Conservation (phyloP, 164 flowering plant genomes). For the Warburgia ugandensis region DNA sequence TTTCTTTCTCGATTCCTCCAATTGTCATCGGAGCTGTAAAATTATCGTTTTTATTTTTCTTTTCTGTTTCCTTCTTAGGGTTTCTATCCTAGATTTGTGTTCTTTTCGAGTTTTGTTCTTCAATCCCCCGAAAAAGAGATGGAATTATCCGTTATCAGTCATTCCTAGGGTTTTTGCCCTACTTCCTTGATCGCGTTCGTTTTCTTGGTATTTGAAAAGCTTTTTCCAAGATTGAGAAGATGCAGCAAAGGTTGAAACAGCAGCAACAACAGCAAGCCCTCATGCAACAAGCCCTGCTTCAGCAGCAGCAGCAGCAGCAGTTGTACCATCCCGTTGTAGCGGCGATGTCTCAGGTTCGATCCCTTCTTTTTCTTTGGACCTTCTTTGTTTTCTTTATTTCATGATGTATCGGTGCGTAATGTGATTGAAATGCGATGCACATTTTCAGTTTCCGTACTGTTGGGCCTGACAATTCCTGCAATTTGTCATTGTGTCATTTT, state of each 20-base stretch:
- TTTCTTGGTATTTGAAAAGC: not conserved
- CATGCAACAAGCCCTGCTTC: conserved; percentile 28
- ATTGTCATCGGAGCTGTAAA: not conserved
- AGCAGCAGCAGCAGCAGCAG: conserved; percentile 60
- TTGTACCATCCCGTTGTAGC: conserved; percentile 32
- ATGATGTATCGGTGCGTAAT: not conserved
- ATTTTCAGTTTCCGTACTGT: not conserved
- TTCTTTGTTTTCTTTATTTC: not conserved
- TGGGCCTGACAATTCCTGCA: too few relatives aligned
- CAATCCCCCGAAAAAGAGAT: too few relatives aligned
- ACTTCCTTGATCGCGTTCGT: too few relatives aligned
- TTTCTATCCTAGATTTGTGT: not conserved
- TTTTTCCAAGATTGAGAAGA: conserved; percentile 12
- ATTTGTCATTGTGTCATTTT: too few relatives aligned
- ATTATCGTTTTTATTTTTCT: not conserved
- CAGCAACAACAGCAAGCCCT: conserved; percentile 49
- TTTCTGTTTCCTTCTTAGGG: not conserved
- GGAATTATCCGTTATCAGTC: too few relatives aligned
- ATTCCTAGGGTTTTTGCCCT: too few relatives aligned
- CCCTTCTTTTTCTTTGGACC: not conserved
- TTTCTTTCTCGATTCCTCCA: not conserved
- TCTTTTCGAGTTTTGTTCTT: not conserved
- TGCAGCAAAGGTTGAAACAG: conserved; percentile 73
- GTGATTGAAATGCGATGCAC: not conserved
- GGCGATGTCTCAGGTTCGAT: conserved; percentile 32